Conservation (phyloP, 108 stramenopile species). For the Pelagomonas calceolata region DNA sequence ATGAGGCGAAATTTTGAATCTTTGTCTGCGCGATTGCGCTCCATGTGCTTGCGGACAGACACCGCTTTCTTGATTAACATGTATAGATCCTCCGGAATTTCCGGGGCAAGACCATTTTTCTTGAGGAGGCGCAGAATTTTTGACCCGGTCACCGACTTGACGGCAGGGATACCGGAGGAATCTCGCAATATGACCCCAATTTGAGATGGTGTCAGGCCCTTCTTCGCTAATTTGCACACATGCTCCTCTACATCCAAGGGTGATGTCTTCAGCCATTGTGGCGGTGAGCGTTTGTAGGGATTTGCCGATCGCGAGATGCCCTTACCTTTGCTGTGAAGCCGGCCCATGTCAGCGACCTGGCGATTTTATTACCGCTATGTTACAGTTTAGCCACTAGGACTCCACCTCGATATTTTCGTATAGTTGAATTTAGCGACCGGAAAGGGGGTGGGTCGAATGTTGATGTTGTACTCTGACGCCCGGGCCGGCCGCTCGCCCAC, state of each 20-base stretch:
- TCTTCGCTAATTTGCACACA: constrained; percentile 98
- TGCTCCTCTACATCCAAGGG: constrained; percentile 85
- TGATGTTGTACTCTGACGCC: no score
- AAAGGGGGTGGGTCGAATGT: no score
- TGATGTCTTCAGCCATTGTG: constrained; percentile 91
- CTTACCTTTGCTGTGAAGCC: constrained; percentile 95
- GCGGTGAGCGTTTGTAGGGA: constrained; percentile 98
- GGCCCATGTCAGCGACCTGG: no score
- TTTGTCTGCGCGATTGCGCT: constrained; percentile 98
- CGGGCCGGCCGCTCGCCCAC: no score
- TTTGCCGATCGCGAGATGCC: constrained; percentile 96
- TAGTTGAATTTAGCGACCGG: no score
- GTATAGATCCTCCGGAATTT: constrained; percentile 99
- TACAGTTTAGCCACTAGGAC: no score
- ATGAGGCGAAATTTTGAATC: constrained; percentile 99
- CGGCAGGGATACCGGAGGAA: constrained; percentile 93
- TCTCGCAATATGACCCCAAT: constrained; percentile 98
- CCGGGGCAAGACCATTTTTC: constrained; percentile 96
- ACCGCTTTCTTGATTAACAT: constrained; percentile 99
- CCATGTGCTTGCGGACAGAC: constrained; percentile 98
- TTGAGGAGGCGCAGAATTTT: constrained; percentile 99
- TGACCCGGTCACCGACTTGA: constrained; percentile 89
- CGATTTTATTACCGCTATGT: no score
- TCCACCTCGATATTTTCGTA: no score
- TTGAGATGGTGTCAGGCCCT: constrained; percentile 97